Evolutionary conservation across 345 rosid genomes (phyloP), one percentile per base, ranked within the genome.

Genomic region (Durio zibethinus): DNA sequence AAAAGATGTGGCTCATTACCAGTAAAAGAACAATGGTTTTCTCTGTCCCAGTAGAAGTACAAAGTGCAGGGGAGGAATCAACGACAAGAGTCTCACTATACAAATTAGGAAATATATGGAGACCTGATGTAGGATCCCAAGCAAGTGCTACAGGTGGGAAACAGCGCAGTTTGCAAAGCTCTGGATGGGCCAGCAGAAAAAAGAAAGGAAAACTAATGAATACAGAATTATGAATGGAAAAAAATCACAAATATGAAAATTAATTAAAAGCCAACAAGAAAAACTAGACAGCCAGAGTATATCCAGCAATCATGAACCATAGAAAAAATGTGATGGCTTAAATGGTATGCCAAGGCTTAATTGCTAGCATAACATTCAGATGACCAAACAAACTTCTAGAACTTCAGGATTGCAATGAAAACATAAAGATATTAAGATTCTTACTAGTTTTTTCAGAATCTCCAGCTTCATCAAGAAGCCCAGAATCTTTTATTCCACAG

Each of bases 131-230:
- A 54, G 92, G 82, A 86, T 93, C 99, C 99, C 99, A 96, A 78
- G 93, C 99, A 86, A 96, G 91, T 62, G 93, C 99, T 45, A 90
- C 91, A 50, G 99, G 99, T 79, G 99, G 99, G 84, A 96, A 96
- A 82, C 99, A 96, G 57, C 99, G 97, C 83, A 93, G 77, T 84
- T 89, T 96, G 89, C 99, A 96, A 85, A 96, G 94, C 80, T 87
- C 99, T 96, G 90, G 76, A 64, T 64, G 43, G 56, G 47, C 86
- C 64, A 79, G 80, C 67, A 62, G 36, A 73, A 78, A 66, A 25
- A 60, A 38, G 20, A 20, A 76, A 43, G 48, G 47, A 67, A 76
- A 67, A 52, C 36, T 36, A 50, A 71, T 71, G 42, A 71, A 54
- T 50, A 29, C 42, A 50, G 29, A 48, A 50, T 70, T 31, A 48